These are phyloP conservation scores for Hemisphaericaspora xylofermentans DNA, from an alignment of 1,139 yeast genomes.

Conservation along the genomic window DNA sequence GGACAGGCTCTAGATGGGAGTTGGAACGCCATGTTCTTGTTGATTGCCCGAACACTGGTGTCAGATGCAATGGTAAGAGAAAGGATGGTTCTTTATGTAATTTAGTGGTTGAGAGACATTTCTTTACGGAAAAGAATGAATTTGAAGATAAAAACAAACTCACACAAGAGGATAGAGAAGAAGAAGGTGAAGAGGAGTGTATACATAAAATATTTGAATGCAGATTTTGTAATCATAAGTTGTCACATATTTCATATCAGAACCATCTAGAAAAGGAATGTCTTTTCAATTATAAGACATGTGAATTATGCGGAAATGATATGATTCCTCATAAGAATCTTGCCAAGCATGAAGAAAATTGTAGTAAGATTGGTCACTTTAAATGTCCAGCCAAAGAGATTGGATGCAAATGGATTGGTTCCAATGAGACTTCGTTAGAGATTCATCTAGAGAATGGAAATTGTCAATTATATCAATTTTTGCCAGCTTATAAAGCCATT, in stretches of 20 bases:
- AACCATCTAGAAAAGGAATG: slow-evolving; percentile 43
- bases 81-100: slow-evolving; percentile 9
- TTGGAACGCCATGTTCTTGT: slow-evolving; percentile 49
- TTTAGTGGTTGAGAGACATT: slow-evolving; percentile 15
- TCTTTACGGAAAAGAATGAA: slow-evolving; percentile 4
- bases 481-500: slow-evolving; percentile 29
- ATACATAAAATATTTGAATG: slow-evolving; percentile 41
- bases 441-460: slow-evolving; percentile 33
- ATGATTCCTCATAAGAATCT: slow-evolving; percentile 37
- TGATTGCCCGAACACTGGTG: slow-evolving; percentile 54
- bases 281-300: slow-evolving; percentile 36
- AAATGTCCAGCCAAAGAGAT: slow-evolving; percentile 42
- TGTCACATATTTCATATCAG: slow-evolving; percentile 32
- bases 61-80: slow-evolving; percentile 40
- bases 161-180: not conserved
- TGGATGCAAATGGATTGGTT: slow-evolving; percentile 44
- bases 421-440: slow-evolving; percentile 38
- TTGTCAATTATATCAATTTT: slow-evolving; percentile 34
- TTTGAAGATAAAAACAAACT: slow-evolving; percentile 4
- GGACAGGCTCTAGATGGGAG: slow-evolving; percentile 63
- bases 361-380: slow-evolving; percentile 31
- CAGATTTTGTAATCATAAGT: slow-evolving; percentile 33
- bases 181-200: slow-evolving; percentile 19
- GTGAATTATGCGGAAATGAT: slow-evolving; percentile 43
- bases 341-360: slow-evolving; percentile 35